Evolutionary conservation across 129 eudicot genomes (phyloP).

Genomic region (Dittrichia graveolens): DNA sequence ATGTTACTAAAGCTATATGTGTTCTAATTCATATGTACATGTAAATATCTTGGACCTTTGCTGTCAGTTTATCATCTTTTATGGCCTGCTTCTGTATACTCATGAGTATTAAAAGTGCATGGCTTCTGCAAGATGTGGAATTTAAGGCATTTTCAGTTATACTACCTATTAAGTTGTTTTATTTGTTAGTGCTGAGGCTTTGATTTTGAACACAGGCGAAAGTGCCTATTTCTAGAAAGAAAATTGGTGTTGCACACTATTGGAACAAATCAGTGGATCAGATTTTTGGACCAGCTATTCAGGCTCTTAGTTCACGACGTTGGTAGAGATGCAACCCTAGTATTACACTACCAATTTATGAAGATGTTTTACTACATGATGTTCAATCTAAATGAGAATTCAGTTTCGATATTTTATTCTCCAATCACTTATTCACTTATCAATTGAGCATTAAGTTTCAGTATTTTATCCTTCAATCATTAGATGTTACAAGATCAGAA

Average conservation of each 20-base stretch:
- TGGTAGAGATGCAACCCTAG: slow-evolving; percentile 39
- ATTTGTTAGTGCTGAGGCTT: slow-evolving; percentile 4
- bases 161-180: not conserved
- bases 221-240: slow-evolving; percentile 38
- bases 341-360: not conserved
- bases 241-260: slow-evolving; percentile 45
- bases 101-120: not conserved
- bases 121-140: not conserved
- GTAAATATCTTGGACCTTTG: too few species aligned
- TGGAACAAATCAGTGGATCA: slow-evolving; percentile 72
- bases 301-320: slow-evolving; percentile 52
- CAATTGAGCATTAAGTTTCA: not conserved
- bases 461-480: not conserved
- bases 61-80: too few species aligned
- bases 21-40: not conserved
- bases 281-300: slow-evolving; percentile 51
- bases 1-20: too few species aligned
- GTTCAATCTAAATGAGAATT: slow-evolving; percentile 8
- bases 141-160: slow-evolving; percentile 11
- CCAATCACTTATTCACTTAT: not conserved
- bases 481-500: slow-evolving; percentile 7
- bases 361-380: slow-evolving; percentile 4
- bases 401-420: not conserved
- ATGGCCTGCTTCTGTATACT: too few species aligned
- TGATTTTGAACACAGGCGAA: slow-evolving; percentile 27